Percentiles rank a stretch among this genome's conserved stretches.
Conservation (phyloP, 1,284 basidiomycete genomes). For the Cerioporus squamosus region DNA sequence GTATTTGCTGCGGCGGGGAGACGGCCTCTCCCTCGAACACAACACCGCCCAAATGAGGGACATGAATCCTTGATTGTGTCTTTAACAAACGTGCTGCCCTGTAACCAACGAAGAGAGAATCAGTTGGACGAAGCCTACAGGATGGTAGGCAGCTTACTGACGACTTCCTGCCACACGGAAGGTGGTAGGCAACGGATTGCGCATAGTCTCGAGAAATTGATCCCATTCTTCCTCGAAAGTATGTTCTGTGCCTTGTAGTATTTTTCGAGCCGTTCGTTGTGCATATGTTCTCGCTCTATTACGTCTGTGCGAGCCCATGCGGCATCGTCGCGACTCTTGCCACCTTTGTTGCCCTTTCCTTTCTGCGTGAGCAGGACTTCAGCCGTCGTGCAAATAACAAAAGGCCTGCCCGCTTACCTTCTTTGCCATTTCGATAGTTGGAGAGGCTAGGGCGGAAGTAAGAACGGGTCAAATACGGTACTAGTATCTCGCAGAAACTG, state of each 20-base stretch:
- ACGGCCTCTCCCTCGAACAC: conserved; percentile 79
- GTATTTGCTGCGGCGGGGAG: conserved; percentile 82
- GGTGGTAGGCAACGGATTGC: conserved; percentile 87
- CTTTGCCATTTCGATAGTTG: conserved; percentile 6
- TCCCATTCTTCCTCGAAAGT: conserved; percentile 81
- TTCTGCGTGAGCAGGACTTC: conserved; percentile 2
- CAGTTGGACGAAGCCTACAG: neutral
- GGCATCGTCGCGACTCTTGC: conserved; percentile 16
- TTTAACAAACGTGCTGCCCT: conserved; percentile 80
- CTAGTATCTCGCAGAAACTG: too few species aligned
- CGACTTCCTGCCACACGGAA: conserved; percentile 92
- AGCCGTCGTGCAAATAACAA: neutral
- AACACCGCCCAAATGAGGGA: conserved; percentile 78
- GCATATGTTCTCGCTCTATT: conserved; percentile 65
- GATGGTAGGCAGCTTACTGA: conserved; percentile 56
- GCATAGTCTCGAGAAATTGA: conserved; percentile 69
- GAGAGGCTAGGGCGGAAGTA: too few species aligned
- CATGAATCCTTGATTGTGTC: conserved; percentile 77
- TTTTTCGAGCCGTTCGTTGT: conserved; percentile 71
- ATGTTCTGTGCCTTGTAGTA: conserved; percentile 85
- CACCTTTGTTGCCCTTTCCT: conserved; percentile 14
- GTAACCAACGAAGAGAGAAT: neutral
- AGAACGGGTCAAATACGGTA: too few species aligned
- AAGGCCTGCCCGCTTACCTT: conserved; percentile 3
- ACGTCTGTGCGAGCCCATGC: conserved; percentile 33